Evolutionary conservation across 139 green algal species (phyloP).

Genomic region (Parachlorella kessleri): DNA sequence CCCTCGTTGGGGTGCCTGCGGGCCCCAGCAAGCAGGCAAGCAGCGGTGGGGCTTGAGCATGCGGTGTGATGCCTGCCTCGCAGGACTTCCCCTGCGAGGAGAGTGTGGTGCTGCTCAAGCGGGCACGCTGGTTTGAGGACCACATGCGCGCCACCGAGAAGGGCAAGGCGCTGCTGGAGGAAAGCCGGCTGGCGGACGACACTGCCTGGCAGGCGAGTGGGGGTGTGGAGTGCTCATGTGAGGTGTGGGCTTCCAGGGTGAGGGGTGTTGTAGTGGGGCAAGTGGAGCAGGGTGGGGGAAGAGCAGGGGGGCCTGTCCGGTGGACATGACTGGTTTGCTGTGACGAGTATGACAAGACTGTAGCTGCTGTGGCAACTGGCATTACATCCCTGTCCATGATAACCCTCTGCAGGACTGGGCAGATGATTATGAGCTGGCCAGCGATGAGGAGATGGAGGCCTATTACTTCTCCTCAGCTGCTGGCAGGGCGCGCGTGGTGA

Average conservation of each 20-base stretch:
- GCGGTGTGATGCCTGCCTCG: too few species aligned
- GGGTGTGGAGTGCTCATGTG: background rate
- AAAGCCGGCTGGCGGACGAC: conserved; percentile 31
- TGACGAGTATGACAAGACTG: too few species aligned
- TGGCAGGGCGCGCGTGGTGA: conserved; percentile 58
- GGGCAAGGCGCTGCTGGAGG: conserved; percentile 7
- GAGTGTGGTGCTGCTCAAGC: conserved; percentile 77
- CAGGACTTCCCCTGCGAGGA: conserved; percentile 80
- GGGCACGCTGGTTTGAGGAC: conserved; percentile 80
- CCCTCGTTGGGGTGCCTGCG: too few species aligned
- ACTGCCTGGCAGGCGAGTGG: conserved; percentile 28
- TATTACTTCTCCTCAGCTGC: conserved; percentile 79
- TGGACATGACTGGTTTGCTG: too few species aligned
- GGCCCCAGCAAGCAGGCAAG: too few species aligned
- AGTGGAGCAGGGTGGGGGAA: background rate
- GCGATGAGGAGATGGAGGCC: conserved; percentile 76
- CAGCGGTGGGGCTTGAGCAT: too few species aligned
- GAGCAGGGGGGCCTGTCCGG: background rate
- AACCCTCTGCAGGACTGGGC: background rate
- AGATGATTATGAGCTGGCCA: conserved; percentile 61
- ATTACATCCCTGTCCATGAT: too few species aligned
- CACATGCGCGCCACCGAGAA: conserved; percentile 6
- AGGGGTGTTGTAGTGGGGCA: background rate
- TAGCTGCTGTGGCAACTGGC: too few species aligned
- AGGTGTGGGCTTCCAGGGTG: background rate